A percentile compares a stretch with the other conserved stretches of the same genome.
phyloP scores from a whole-genome alignment of 306 rosid genomes.

The Lagenaria siceraria region DNA sequence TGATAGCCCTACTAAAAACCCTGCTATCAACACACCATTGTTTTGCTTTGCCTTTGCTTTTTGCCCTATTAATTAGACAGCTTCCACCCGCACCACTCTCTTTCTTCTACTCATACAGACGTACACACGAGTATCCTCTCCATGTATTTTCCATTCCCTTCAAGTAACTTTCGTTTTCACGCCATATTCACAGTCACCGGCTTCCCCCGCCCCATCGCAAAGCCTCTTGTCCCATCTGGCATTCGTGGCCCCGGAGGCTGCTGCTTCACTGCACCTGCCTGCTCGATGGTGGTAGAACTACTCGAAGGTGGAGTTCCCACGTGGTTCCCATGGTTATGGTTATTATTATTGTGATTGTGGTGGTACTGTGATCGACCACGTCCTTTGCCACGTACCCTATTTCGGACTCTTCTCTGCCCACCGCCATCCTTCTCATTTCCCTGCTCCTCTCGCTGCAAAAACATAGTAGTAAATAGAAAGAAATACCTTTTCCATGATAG shows the following conservation, averaged over 20 bases:
- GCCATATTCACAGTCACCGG: conserved; percentile 52
- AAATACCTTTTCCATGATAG: background rate
- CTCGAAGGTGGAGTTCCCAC: conserved; percentile 41
- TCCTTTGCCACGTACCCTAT: conserved; percentile 62
- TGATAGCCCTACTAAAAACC: conserved; percentile 16
- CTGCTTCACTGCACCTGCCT: conserved; percentile 35
- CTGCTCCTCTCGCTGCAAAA: conserved; percentile 70
- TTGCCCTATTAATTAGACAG: background rate
- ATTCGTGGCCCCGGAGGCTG: conserved; percentile 98
- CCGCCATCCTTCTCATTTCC: conserved; percentile 55
- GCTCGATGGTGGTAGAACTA: conserved; percentile 34
- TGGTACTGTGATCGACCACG: conserved; percentile 66
- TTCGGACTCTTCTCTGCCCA: conserved; percentile 69
- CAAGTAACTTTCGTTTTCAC: background rate
- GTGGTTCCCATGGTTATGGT: conserved; percentile 47
- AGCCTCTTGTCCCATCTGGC: conserved; percentile 98
- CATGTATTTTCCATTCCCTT: background rate
- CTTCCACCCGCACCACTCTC: background rate
- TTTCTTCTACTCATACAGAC: background rate
- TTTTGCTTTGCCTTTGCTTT: background rate
- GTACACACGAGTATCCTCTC: background rate
- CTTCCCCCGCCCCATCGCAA: conserved; percentile 89
- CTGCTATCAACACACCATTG: conserved; percentile 4
- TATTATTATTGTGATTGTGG: conserved; percentile 22
- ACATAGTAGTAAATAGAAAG: background rate